Evolutionary conservation across 768 basidiomycete genomes (phyloP), one percentile per base, ranked within the genome.

Genomic region (Tephrocybe sp.): DNA sequence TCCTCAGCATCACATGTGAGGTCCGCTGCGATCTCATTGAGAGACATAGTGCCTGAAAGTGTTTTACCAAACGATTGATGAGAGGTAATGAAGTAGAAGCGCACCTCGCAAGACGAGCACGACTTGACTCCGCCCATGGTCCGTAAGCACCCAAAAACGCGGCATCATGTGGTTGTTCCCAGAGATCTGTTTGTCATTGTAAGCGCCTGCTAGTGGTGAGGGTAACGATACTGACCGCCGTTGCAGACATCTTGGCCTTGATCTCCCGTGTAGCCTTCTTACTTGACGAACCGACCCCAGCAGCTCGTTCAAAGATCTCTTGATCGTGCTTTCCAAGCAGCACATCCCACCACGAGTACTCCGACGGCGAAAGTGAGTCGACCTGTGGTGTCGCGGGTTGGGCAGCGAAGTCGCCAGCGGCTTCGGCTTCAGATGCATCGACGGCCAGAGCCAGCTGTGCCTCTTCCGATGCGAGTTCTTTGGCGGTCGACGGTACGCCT

Each of bases 21-120:
- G 68, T 93, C 90, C 9, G 88, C 89, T 14, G 90, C 90, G 4
- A 93, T 80, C 67, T 93, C 90, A 59, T 93, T 93, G 37, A 93
- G 72, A 2, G 86, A 88, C 88, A 92, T 88, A 2, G 91, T 93
- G 11, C 90, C 85, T 83, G 40, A 48, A 39, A 38, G 20, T 18
- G 33, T 45, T 8, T 42, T 3, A 14, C 18, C 11, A 26, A n/a
- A 18, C 11, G 2, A 9, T 17, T 25, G 2, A 43, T 12, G 3
- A 3, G 9, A 33, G 10, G 11, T 26, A 21, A 42, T n/a, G n/a
- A 37, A 54, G 24, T 11, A 2, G 21, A 38, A 28, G 60, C 68
- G 25, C 37, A 80, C 84, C 85, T 69, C 87, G 73, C 40, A 89
- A 71, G 14, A 92, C 87, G 21, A 93, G 78, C 9, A 92, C 86